Evolutionary conservation across 352 stramenopile genomes (phyloP), one percentile per base, ranked within the genome.

Genomic region (Blastocystis sp.): DNA sequence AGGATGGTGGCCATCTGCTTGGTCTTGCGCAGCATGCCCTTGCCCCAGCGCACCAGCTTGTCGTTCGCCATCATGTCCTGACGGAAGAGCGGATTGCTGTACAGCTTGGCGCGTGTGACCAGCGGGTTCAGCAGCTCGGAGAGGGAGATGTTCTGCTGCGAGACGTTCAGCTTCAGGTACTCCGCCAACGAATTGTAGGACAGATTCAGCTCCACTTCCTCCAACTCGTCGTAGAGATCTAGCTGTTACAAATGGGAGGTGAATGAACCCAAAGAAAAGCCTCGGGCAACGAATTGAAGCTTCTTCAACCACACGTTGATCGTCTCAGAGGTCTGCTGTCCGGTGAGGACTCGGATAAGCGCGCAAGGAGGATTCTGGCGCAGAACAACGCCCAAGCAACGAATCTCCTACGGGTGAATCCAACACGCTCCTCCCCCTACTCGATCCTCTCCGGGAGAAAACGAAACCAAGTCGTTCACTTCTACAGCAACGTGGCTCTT

Each of bases 281-380:
- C 74, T 54, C 65, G 64, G 11, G 74, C 57, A 2, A 82, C 74
- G 28, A 82, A 82, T 38, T 82, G 74, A 0, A 82, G 61, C 45
- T 82, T 82, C 74, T 82, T 82, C 24, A 82, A 42, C 74, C 74
- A 82, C 38, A 82, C 74, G 45, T 82, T 82, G 28, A 63, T 70
- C 42, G 65, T 43, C 14, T 82, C 74, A 14, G 74, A 45, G 3
- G 65, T 82, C 24, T 82, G 48, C 59, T 82, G 74, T 66, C 74
- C 74, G 14, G 74, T 82, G 1, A 82, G 54, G 24, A 69, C 74
- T 17, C 74, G 74, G n/a, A 82, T 63, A n/a, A 28, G 4, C 21
- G 74, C 74, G 45, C 65, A 82, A 3, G 74, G 74, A 69, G 74
- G 48, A 45, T 82, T 82, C 52, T 66, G 43, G 19, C 74, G 52